Evolutionary conservation across 2,329 filamentous ascomycete genomes (phyloP).

Genomic region (Penicillium sp.): DNA sequence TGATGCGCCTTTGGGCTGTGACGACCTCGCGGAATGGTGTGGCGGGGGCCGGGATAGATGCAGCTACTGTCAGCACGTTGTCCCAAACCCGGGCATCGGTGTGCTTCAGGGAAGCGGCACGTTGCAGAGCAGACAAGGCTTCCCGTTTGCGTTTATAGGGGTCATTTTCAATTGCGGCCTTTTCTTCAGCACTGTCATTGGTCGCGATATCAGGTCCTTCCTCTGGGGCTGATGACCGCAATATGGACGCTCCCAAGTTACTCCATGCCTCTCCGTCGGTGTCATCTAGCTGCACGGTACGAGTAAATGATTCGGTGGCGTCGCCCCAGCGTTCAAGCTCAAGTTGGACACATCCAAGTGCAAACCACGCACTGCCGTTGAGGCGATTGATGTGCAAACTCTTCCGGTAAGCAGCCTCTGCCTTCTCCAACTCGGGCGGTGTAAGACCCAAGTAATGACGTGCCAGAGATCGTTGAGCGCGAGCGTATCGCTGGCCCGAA

Average conservation of each 20-base stretch:
- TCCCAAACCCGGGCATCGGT: slow-evolving; percentile 95
- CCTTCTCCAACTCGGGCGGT: slow-evolving; percentile 61
- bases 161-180: slow-evolving; percentile 37
- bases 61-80: slow-evolving; percentile 85
- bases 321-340: slow-evolving; percentile 74
- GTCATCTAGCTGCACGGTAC: slow-evolving; percentile 81
- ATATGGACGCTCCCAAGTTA: slow-evolving; percentile 83
- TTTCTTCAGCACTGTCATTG: slow-evolving; percentile 26
- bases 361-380: slow-evolving; percentile 83
- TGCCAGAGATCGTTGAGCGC: slow-evolving; percentile 84
- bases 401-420: slow-evolving; percentile 74
- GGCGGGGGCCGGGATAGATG: slow-evolving; percentile 69
- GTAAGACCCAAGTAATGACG: slow-evolving; percentile 70
- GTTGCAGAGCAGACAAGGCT: slow-evolving; percentile 80
- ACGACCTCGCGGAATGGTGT: slow-evolving; percentile 71
- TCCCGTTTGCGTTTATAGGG: slow-evolving; percentile 67
- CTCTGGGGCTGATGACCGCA: slow-evolving; percentile 49
- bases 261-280: slow-evolving; percentile 92
- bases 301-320: slow-evolving; percentile 78
- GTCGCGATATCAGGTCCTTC: slow-evolving; percentile 27
- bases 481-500: slow-evolving; percentile 75
- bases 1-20: slow-evolving; percentile 70
- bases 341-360: slow-evolving; percentile 83
- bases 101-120: slow-evolving; percentile 77
- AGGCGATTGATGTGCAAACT: slow-evolving; percentile 78